Evolutionary conservation across 179 eudicot genomes (phyloP).

Genomic region (Actinidia arguta): DNA sequence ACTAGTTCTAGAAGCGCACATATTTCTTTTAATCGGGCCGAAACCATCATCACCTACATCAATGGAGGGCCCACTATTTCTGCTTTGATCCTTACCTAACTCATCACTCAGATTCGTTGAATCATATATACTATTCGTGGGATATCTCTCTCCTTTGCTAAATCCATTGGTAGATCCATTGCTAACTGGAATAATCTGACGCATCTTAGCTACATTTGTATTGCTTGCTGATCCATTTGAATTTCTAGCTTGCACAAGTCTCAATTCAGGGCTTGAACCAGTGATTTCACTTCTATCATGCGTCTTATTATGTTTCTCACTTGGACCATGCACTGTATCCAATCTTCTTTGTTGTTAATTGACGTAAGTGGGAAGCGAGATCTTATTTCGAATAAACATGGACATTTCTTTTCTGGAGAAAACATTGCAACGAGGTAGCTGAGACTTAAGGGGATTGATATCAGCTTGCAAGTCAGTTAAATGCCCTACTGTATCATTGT

Average conservation of each 20-base stretch:
- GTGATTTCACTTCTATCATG: constrained; percentile 32
- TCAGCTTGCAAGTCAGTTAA: constrained; percentile 21
- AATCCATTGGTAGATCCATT: too few relatives aligned
- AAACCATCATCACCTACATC: constrained; percentile 45
- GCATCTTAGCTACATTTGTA: constrained; percentile 32
- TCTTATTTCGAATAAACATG: constrained; percentile 53
- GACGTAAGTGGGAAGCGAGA: constrained; percentile 59
- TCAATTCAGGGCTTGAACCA: constrained; percentile 27
- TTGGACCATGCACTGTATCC: constrained; percentile 34
- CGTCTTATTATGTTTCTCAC: constrained; percentile 33
- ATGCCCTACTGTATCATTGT: constrained; percentile 3
- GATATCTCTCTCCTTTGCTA: constrained; percentile 30
- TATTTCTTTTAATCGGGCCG: constrained; percentile 61
- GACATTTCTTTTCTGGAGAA: constrained; percentile 86
- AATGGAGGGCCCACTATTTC: constrained; percentile 34
- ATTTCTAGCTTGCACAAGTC: constrained; percentile 27
- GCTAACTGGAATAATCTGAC: constrained; percentile 21
- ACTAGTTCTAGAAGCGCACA: constrained; percentile 98
- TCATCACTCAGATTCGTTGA: constrained; percentile 31
- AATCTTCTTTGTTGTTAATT: constrained; percentile 44
- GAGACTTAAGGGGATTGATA: constrained; percentile 73
- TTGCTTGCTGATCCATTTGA: constrained; percentile 49
- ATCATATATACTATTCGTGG: constrained; percentile 21
- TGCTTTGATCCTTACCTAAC: constrained; percentile 33
- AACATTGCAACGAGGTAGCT: constrained; percentile 73